Evolutionary conservation across 495 filamentous ascomycete genomes (phyloP).

Genomic region (Parathielavia hyrcaniae): DNA sequence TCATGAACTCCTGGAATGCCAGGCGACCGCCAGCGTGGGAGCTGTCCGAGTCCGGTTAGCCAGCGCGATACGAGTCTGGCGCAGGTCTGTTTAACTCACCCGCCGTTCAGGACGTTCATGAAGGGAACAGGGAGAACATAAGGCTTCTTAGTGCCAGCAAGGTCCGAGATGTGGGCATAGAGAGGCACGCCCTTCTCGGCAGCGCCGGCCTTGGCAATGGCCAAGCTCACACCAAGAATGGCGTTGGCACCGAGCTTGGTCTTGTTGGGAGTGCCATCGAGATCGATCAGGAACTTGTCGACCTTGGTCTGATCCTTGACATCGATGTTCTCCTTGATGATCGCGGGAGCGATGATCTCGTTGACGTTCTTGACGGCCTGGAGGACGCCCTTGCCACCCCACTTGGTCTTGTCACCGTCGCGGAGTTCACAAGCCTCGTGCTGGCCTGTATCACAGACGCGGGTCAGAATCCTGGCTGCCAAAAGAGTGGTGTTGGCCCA

Average conservation of each 20-base stretch:
- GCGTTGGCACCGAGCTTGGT: constrained; percentile 96
- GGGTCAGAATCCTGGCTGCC: constrained; percentile 11
- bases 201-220: constrained; percentile 94
- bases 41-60: constrained; percentile 36
- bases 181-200: constrained; percentile 97
- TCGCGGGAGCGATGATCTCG: constrained; percentile 77
- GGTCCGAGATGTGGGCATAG: constrained; percentile 96
- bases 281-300: constrained; percentile 90
- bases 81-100: constrained; percentile 37
- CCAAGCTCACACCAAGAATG: constrained; percentile 93
- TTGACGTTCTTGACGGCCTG: constrained; percentile 98
- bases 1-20: constrained; percentile 99
- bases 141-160: constrained; percentile 99
- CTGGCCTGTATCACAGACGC: constrained; percentile 55
- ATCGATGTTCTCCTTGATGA: constrained; percentile 90
- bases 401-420: constrained; percentile 95
- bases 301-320: constrained; percentile 94
- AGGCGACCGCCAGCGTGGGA: constrained; percentile 98
- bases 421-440: constrained; percentile 98
- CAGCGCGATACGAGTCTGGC: not conserved
- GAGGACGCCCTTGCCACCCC: constrained; percentile 92
- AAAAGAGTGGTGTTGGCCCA: not conserved
- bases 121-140: constrained; percentile 98
- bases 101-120: constrained; percentile 99
- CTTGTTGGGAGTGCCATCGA: constrained; percentile 97